phyloP scores from a whole-genome alignment of 2,329 filamentous ascomycete genomes.

The Xylaria sp. region DNA sequence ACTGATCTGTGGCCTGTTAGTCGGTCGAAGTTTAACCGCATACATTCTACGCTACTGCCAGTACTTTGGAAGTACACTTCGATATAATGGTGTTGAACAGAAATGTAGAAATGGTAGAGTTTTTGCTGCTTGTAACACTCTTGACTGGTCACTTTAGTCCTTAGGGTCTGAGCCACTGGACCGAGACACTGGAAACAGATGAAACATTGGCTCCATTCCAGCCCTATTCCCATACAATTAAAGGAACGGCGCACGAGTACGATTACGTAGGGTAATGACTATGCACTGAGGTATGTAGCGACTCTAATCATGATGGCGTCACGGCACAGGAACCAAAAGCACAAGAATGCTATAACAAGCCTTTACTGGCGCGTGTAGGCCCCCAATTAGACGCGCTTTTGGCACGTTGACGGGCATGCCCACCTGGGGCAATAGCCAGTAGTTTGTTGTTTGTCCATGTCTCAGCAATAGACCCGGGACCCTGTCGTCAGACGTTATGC shows the following conservation, averaged over 20 bases:
- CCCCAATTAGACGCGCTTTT: not conserved
- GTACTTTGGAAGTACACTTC: not conserved
- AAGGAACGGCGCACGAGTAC: not conserved
- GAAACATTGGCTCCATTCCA: conserved; percentile 16
- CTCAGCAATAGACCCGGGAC: conserved; percentile 3
- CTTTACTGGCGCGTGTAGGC: not conserved
- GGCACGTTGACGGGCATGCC: not conserved
- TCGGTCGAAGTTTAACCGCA: not conserved
- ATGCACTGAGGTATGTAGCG: not conserved
- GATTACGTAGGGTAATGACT: not conserved
- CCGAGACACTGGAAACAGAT: conserved; percentile 1
- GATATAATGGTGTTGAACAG: too few relatives aligned
- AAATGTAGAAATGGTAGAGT: not conserved
- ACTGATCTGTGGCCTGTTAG: not conserved
- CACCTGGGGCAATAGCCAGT: not conserved
- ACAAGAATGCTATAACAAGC: not conserved
- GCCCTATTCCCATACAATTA: conserved; percentile 3
- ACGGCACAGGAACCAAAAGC: not conserved
- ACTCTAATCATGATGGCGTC: not conserved
- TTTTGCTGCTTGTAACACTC: not conserved
- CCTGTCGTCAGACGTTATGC: conserved; percentile 19
- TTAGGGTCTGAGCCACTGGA: not conserved
- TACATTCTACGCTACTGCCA: not conserved
- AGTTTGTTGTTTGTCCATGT: conserved; percentile 13
- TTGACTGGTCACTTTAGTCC: conserved; percentile 6